phyloP scores from a whole-genome alignment of 768 basidiomycete species.

The Lactifluus hygrophoroides region DNA sequence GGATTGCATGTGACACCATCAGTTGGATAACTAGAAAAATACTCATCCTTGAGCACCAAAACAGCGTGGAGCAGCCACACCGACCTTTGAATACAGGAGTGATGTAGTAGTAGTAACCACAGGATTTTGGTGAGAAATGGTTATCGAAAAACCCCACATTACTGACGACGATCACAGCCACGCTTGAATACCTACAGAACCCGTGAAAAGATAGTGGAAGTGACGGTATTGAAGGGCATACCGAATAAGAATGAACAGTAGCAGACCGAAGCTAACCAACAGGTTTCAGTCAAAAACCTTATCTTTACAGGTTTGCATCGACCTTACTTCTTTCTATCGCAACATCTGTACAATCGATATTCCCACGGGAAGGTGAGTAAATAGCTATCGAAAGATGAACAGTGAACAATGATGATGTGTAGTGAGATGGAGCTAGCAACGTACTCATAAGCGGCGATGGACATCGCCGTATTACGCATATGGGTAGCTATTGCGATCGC shows the following conservation, averaged over 20 bases:
- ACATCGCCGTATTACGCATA: slow-evolving; percentile 3
- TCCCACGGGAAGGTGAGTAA: slow-evolving; percentile 11
- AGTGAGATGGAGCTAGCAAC: not conserved
- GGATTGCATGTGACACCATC: too few relatives aligned
- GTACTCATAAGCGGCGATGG: slow-evolving; percentile 14
- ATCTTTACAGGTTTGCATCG: not conserved
- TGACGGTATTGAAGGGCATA: not conserved
- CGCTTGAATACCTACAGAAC: too few relatives aligned
- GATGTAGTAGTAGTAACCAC: slow-evolving; percentile 41
- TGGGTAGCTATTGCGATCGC: not conserved
- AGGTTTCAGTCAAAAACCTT: not conserved
- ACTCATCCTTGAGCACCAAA: not conserved
- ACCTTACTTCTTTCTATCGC: not conserved
- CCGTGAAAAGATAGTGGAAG: not conserved
- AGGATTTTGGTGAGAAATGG: slow-evolving; percentile 38
- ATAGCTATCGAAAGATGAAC: slow-evolving; percentile 7
- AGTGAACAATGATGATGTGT: not conserved
- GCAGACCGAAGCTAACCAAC: not conserved
- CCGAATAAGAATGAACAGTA: too few relatives aligned
- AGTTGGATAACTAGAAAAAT: slow-evolving; percentile 45
- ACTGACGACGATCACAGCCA: slow-evolving; percentile 40
- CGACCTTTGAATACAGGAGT: slow-evolving; percentile 57
- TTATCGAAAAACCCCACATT: slow-evolving; percentile 52
- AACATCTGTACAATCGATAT: slow-evolving; percentile 9
- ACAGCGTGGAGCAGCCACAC: not conserved